Percentiles rank a stretch among this genome's conserved stretches.
phyloP scores from a whole-genome alignment of 78 protist genomes.

The Dictyostelium capitatum region DNA sequence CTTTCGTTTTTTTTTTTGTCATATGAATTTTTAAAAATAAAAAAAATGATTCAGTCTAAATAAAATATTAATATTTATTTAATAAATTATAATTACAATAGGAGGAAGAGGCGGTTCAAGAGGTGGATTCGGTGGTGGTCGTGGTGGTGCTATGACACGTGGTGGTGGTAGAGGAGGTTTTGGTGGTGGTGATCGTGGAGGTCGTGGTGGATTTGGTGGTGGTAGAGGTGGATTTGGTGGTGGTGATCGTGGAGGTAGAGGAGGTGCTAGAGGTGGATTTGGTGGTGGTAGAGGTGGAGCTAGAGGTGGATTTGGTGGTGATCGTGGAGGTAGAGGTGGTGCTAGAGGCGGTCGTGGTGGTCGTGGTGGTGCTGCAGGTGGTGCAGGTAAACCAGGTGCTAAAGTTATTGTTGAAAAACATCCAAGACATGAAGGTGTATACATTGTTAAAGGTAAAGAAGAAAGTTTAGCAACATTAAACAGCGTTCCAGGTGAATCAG shows the following conservation, averaged over 20 bases:
- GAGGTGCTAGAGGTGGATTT: conserved; percentile 83
- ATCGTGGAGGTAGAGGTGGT: conserved; percentile 66
- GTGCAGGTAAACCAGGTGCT: conserved; percentile 92
- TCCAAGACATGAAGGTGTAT: conserved; percentile 96
- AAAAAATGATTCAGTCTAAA: too few relatives aligned
- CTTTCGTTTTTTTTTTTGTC: not conserved
- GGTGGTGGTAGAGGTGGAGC: conserved; percentile 78
- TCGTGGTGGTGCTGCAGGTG: conserved; percentile 68
- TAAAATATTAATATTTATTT: not conserved
- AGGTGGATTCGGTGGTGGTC: conserved; percentile 79
- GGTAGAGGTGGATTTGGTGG: conserved; percentile 81
- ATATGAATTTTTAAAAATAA: too few relatives aligned
- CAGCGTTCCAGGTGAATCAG: conserved; percentile 98
- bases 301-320: conserved; percentile 80
- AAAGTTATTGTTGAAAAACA: conserved; percentile 95
- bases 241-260: conserved; percentile 66
- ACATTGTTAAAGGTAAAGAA: conserved; percentile 95
- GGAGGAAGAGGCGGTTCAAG: conserved; percentile 68
- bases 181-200: conserved; percentile 30
- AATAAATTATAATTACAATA: not conserved
- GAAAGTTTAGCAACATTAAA: conserved; percentile 95
- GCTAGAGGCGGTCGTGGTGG: conserved; percentile 74
- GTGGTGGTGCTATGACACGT: conserved; percentile 71
- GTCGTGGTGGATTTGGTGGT: conserved; percentile 63
- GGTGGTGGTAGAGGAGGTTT: conserved; percentile 80